phyloP scores from a whole-genome alignment of 2,329 filamentous ascomycete species.

The Pseudogymnoascus sp. region DNA sequence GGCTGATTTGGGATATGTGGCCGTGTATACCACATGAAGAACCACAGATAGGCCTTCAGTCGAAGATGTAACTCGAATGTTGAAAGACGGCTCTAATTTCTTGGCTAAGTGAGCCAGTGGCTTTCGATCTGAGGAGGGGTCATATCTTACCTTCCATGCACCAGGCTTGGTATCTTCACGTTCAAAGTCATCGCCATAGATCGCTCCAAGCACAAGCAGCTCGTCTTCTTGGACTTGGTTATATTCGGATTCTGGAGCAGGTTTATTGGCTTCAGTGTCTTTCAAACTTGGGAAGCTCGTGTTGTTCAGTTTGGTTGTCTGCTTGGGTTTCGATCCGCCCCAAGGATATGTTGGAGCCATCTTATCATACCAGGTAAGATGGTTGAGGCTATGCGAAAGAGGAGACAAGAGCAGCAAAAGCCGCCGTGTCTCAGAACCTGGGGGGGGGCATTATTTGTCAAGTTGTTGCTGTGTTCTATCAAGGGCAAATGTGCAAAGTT shows the following conservation, averaged over 20 bases:
- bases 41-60: constrained; percentile 64
- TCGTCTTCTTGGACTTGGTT: constrained; percentile 82
- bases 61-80: constrained; percentile 65
- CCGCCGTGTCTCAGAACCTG: constrained; percentile 1
- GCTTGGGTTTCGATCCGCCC: constrained; percentile 17
- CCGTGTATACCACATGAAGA: constrained; percentile 72
- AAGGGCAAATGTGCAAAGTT: constrained; percentile 3
- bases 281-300: constrained; percentile 45
- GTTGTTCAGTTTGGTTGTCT: constrained; percentile 31
- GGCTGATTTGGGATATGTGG: constrained; percentile 81
- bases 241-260: constrained; percentile 53
- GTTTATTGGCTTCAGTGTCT: constrained; percentile 29
- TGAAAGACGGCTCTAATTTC: constrained; percentile 78
- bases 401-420: constrained; percentile 7
- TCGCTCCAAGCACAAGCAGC: constrained; percentile 73
- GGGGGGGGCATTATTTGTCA: not conserved
- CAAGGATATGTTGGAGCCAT: constrained; percentile 28
- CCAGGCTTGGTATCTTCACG: constrained; percentile 56
- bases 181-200: constrained; percentile 83
- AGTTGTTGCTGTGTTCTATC: constrained; percentile 2
- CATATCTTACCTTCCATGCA: constrained; percentile 70
- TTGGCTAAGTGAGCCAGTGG: constrained; percentile 26
- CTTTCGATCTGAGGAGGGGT: constrained; percentile 13
- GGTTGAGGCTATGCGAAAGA: constrained; percentile 1
- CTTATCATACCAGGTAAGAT: constrained; percentile 11